Conservation (phyloP, 495 filamentous ascomycete genomes). For the Aeminium ludgeri region DNA sequence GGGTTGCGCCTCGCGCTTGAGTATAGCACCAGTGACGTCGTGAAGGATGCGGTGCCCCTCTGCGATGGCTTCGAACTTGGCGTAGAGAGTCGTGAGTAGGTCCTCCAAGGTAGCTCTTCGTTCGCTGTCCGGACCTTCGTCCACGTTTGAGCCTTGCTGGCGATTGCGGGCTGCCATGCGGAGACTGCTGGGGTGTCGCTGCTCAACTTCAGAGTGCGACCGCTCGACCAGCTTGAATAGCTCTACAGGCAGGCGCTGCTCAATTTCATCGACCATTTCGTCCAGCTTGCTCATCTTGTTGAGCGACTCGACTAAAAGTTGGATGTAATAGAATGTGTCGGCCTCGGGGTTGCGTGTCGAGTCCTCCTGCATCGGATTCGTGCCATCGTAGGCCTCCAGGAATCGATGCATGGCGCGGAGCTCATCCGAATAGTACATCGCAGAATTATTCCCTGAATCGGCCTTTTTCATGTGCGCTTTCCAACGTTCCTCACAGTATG, state of each 20-base stretch:
- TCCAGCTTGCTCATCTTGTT: conserved; percentile 77
- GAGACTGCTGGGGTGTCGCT: conserved; percentile 63
- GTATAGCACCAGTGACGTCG: conserved; percentile 69
- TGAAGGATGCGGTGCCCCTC: conserved; percentile 90
- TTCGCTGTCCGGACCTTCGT: conserved; percentile 49
- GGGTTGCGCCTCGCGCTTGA: conserved; percentile 47
- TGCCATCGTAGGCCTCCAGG: conserved; percentile 63
- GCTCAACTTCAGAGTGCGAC: conserved; percentile 82
- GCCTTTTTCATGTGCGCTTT: conserved; percentile 39
- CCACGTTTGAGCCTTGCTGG: conserved; percentile 33
- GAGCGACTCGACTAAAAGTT: conserved; percentile 70
- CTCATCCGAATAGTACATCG: conserved; percentile 1
- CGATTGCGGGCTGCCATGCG: conserved; percentile 33
- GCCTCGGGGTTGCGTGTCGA: conserved; percentile 80
- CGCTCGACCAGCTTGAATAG: conserved; percentile 87
- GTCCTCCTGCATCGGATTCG: conserved; percentile 61
- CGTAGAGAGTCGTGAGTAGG: conserved; percentile 78
- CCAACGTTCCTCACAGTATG: conserved; percentile 91
- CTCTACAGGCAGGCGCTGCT: conserved; percentile 85
- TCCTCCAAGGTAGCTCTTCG: conserved; percentile 72
- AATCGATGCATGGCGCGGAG: conserved; percentile 53
- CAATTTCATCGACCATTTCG: conserved; percentile 70
- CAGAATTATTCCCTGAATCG: conserved; percentile 8
- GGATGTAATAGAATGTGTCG: conserved; percentile 85
- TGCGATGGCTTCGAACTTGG: conserved; percentile 90